Conservation (phyloP, 2,329 filamentous ascomycete species). For the Fusarium ramigenum region DNA sequence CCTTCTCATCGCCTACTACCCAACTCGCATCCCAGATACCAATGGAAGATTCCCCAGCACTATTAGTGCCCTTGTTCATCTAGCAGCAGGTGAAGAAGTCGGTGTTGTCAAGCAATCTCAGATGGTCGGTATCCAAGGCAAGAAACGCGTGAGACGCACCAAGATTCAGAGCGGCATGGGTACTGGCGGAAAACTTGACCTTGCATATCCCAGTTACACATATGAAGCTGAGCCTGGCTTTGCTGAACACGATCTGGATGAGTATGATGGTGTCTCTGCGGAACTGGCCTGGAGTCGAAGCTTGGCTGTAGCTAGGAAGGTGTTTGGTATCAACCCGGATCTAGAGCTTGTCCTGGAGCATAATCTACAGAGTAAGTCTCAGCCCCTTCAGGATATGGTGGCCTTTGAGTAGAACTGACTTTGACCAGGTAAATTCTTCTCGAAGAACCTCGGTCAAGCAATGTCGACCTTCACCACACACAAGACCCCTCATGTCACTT, state of each 20-base stretch:
- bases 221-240: slow-evolving; percentile 69
- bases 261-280: slow-evolving; percentile 71
- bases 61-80: slow-evolving; percentile 53
- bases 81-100: slow-evolving; percentile 51
- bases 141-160: slow-evolving; percentile 48
- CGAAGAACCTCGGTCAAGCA: slow-evolving; percentile 65
- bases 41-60: slow-evolving; percentile 52
- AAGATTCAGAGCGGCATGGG: slow-evolving; percentile 51
- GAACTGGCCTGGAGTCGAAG: slow-evolving; percentile 76
- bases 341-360: slow-evolving; percentile 73
- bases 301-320: slow-evolving; percentile 66
- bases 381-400: no score
- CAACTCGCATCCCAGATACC: slow-evolving; percentile 55
- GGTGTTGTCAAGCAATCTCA: slow-evolving; percentile 54
- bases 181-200: slow-evolving; percentile 47
- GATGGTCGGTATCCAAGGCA: slow-evolving; percentile 57
- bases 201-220: slow-evolving; percentile 53
- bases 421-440: slow-evolving; percentile 60
- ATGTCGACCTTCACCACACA: slow-evolving; percentile 70
- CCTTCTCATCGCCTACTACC: slow-evolving; percentile 57
- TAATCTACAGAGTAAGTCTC: slow-evolving; percentile 65
- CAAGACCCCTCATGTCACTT: slow-evolving; percentile 73
- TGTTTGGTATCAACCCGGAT: slow-evolving; percentile 71
- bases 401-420: not conserved
- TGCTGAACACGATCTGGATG: slow-evolving; percentile 74